A percentile compares a stretch with the other conserved stretches of the same genome.
phyloP scores from a whole-genome alignment of 2,329 filamentous ascomycete species.

The Aureobasidium musti region DNA sequence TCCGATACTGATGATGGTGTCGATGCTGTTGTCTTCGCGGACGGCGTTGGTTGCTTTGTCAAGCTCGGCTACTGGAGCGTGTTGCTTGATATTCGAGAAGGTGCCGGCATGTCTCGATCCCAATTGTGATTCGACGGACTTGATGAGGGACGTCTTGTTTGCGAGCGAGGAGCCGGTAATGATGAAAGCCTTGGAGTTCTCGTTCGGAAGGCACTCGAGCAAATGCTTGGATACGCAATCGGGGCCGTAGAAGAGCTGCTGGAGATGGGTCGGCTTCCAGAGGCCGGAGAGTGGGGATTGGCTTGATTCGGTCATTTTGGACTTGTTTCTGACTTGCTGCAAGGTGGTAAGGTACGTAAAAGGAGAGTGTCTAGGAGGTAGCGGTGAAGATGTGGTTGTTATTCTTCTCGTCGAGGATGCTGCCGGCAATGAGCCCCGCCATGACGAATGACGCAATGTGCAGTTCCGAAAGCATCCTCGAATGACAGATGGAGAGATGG shows the following conservation, averaged over 20 bases:
- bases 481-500: background rate
- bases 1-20: conserved; percentile 58
- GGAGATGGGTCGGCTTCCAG: conserved; percentile 54
- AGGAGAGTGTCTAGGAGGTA: background rate
- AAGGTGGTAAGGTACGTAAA: background rate
- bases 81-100: conserved; percentile 57
- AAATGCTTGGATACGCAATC: conserved; percentile 52
- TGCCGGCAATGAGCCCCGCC: conserved; percentile 13
- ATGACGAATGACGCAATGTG: conserved; percentile 11
- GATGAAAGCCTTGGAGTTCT: conserved; percentile 58
- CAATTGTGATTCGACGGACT: conserved; percentile 54
- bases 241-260: conserved; percentile 55
- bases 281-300: conserved; percentile 51
- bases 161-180: conserved; percentile 58
- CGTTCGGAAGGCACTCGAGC: conserved; percentile 47
- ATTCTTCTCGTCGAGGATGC: background rate
- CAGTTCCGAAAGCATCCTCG: conserved; percentile 1
- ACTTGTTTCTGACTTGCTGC: conserved; percentile 38
- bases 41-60: conserved; percentile 55
- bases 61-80: conserved; percentile 57
- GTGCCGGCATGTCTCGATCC: conserved; percentile 54
- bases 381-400: conserved; percentile 7
- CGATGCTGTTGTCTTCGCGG: conserved; percentile 49
- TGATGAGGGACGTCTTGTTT: conserved; percentile 56
- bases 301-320: conserved; percentile 48